phyloP scores from a whole-genome alignment of 129 eudicot genomes.

The Chrysanthemum lavandulifolium region DNA sequence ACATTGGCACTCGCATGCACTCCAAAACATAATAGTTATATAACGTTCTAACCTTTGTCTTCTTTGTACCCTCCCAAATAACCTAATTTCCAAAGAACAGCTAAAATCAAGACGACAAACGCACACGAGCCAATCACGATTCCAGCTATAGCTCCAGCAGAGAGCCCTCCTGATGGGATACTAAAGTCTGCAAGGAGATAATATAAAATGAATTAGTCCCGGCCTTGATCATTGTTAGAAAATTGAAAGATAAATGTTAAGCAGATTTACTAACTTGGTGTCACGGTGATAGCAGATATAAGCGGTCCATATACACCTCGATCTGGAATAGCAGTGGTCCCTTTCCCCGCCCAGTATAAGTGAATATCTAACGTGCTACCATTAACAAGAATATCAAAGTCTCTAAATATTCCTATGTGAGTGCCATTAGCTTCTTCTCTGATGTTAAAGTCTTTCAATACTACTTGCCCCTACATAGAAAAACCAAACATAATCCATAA shows the following conservation, averaged over 20 bases:
- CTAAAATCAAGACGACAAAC: conserved; percentile 38
- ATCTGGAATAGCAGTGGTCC: conserved; percentile 78
- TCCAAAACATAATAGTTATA: background rate
- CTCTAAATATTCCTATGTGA: conserved; percentile 44
- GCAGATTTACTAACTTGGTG: conserved; percentile 69
- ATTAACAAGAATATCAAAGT: conserved; percentile 49
- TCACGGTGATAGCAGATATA: conserved; percentile 73
- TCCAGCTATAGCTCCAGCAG: conserved; percentile 64
- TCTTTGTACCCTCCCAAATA: conserved; percentile 45
- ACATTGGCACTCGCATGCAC: too few species aligned
- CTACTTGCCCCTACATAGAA: conserved; percentile 51
- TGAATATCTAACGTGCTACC: conserved; percentile 82
- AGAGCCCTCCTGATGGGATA: conserved; percentile 48
- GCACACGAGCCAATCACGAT: conserved; percentile 56
- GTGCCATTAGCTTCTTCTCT: conserved; percentile 62
- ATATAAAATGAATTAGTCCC: conserved; percentile 3
- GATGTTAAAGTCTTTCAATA: conserved; percentile 64
- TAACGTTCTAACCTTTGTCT: conserved; percentile 48
- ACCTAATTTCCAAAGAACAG: conserved; percentile 53
- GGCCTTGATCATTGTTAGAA: background rate
- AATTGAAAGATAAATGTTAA: background rate
- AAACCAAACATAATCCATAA: conserved; percentile 17
- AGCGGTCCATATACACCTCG: conserved; percentile 84
- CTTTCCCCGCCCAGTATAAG: conserved; percentile 88
- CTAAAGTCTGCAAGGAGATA: conserved; percentile 52